A percentile compares a stretch with the other conserved stretches of the same genome.
Evolutionary conservation across 176 grass and related monocot genomes (phyloP).

Genomic region (Bonia amplexicaulis): DNA sequence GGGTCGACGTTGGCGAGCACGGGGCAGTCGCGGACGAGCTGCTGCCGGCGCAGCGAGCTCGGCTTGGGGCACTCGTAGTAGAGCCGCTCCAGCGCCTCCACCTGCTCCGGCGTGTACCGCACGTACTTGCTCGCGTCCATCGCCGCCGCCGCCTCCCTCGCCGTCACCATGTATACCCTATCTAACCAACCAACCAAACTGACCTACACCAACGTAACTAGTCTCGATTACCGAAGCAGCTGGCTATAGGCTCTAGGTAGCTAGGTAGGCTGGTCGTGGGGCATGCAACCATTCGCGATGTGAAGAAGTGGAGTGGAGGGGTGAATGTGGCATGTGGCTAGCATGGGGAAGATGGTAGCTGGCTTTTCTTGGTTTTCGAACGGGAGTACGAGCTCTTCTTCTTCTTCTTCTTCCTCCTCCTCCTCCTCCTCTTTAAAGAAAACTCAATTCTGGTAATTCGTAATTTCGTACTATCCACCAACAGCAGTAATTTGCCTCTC

Average conservation of each 20-base stretch:
- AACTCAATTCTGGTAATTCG: neutral
- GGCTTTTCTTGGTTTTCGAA: neutral
- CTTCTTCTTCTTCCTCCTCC: neutral
- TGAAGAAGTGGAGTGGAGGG: neutral
- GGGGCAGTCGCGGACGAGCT: conserved; percentile 71
- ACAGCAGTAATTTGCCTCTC: neutral
- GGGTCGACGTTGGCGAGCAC: conserved; percentile 64
- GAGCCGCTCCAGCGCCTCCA: conserved; percentile 69
- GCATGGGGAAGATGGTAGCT: conserved; percentile 22
- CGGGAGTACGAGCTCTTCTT: neutral
- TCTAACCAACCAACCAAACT: neutral
- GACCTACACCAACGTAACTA: neutral
- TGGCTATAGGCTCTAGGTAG: neutral
- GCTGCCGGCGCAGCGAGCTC: conserved; percentile 71
- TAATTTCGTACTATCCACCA: neutral
- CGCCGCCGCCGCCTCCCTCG: conserved; percentile 30
- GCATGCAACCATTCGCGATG: neutral
- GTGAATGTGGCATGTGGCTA: conserved; percentile 6
- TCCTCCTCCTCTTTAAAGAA: conserved; percentile 26
- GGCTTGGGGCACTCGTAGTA: conserved; percentile 83
- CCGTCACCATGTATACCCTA: conserved; percentile 35
- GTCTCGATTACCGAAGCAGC: neutral
- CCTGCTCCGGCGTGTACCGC: conserved; percentile 82
- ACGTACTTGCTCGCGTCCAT: conserved; percentile 81
- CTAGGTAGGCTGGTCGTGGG: neutral